These are phyloP conservation scores for Phytophthora ohioensis DNA, from an alignment of 352 stramenopile genomes.

Conservation along the genomic window DNA sequence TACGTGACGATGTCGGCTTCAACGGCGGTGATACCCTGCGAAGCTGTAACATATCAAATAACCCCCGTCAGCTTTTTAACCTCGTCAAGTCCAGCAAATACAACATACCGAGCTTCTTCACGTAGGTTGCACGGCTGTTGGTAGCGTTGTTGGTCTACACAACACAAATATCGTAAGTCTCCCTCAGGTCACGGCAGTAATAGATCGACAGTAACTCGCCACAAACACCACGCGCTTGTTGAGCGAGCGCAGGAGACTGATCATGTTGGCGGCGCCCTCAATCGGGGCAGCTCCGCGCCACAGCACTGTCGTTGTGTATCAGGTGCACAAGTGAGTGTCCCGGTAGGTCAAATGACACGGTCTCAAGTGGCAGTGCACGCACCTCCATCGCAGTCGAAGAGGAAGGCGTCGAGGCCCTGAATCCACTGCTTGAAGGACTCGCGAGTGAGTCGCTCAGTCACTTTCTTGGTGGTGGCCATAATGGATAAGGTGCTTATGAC, in stretches of 20 bases:
- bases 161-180: slow-evolving; percentile 12
- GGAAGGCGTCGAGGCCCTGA: slow-evolving; percentile 69
- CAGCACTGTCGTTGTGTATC: slow-evolving; percentile 46
- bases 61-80: background rate
- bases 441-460: slow-evolving; percentile 47
- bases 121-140: slow-evolving; percentile 81
- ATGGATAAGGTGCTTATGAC: background rate
- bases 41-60: slow-evolving; percentile 48
- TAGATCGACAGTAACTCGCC: slow-evolving; percentile 36
- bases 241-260: slow-evolving; percentile 72
- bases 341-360: no score
- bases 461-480: slow-evolving; percentile 40
- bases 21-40: slow-evolving; percentile 70
- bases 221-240: slow-evolving; percentile 89
- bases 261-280: slow-evolving; percentile 65
- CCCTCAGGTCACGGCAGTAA: background rate
- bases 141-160: slow-evolving; percentile 88
- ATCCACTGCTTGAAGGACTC: slow-evolving; percentile 70
- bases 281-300: slow-evolving; percentile 77
- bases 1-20: slow-evolving; percentile 87
- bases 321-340: no score
- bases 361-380: slow-evolving; percentile 3
- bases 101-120: slow-evolving; percentile 82
- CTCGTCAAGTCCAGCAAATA: background rate
- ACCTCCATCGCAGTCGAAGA: slow-evolving; percentile 89